Evolutionary conservation across 257 asterid species (phyloP).

Genomic region (Solanum tarapatanum): DNA sequence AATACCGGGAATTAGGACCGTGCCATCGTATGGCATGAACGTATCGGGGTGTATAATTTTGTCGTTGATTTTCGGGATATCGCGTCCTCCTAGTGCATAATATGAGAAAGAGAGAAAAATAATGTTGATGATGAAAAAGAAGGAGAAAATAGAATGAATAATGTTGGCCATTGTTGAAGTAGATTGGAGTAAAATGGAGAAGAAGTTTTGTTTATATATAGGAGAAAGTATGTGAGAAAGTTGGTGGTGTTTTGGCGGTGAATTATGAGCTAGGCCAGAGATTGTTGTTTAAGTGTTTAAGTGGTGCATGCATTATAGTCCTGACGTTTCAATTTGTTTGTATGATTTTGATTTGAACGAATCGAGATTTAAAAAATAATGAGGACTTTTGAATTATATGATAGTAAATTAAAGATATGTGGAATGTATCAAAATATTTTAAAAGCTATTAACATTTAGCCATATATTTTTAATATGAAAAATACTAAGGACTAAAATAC

Average conservation of each 20-base stretch:
- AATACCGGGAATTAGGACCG: constrained; percentile 52
- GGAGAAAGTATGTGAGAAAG: background rate
- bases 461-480: background rate
- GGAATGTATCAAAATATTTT: background rate
- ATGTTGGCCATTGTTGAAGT: background rate
- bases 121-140: background rate
- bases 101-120: background rate
- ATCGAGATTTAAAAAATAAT: accelerated
- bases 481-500: background rate
- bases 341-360: background rate
- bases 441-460: background rate
- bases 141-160: background rate
- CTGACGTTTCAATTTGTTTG: background rate
- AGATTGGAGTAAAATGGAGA: background rate
- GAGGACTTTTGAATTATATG: background rate
- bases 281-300: background rate
- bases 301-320: background rate
- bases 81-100: background rate
- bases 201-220: background rate
- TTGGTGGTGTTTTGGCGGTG: background rate
- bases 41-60: background rate
- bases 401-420: background rate
- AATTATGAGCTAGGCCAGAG: background rate
- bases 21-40: constrained; percentile 31
- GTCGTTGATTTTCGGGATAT: background rate